Percentiles rank a stretch among this genome's conserved stretches.
These are phyloP conservation scores for Aureobasidium sp. DNA, from an alignment of 2,329 filamentous ascomycete species.

Conservation along the genomic window DNA sequence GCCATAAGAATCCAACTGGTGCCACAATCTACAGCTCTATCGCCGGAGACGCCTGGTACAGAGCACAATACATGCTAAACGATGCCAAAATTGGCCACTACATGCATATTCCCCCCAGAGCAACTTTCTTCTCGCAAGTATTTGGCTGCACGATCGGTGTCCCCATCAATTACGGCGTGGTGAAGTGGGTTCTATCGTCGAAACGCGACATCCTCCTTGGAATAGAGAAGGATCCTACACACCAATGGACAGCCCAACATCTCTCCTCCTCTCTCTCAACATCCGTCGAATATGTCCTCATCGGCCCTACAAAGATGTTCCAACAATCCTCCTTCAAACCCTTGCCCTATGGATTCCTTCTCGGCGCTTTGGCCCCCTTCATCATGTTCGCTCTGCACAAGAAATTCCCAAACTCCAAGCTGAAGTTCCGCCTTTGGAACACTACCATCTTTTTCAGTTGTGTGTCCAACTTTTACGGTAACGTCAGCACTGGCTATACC, in stretches of 20 bases:
- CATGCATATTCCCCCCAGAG: conserved; percentile 51
- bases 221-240: conserved; percentile 42
- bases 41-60: conserved; percentile 53
- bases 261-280: conserved; percentile 45
- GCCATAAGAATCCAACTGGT: conserved; percentile 49
- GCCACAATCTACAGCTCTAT: conserved; percentile 48
- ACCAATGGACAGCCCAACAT: conserved; percentile 53
- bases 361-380: conserved; percentile 39
- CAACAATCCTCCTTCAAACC: conserved; percentile 38
- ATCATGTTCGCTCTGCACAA: conserved; percentile 45
- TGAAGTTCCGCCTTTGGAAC: conserved; percentile 51
- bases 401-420: conserved; percentile 43
- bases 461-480: conserved; percentile 50
- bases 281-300: conserved; percentile 52
- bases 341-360: conserved; percentile 46
- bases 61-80: conserved; percentile 49
- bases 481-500: conserved; percentile 51
- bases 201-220: conserved; percentile 50
- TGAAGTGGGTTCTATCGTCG: conserved; percentile 50
- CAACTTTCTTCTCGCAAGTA: conserved; percentile 53
- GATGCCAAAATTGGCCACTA: conserved; percentile 58
- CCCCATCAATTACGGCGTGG: conserved; percentile 52
- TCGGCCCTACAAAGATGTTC: conserved; percentile 46
- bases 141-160: conserved; percentile 51
- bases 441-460: conserved; percentile 53